A percentile compares a stretch with the other conserved stretches of the same genome.
Conservation (phyloP, 441 rosid genomes). For the Pelargonium citronellum region DNA sequence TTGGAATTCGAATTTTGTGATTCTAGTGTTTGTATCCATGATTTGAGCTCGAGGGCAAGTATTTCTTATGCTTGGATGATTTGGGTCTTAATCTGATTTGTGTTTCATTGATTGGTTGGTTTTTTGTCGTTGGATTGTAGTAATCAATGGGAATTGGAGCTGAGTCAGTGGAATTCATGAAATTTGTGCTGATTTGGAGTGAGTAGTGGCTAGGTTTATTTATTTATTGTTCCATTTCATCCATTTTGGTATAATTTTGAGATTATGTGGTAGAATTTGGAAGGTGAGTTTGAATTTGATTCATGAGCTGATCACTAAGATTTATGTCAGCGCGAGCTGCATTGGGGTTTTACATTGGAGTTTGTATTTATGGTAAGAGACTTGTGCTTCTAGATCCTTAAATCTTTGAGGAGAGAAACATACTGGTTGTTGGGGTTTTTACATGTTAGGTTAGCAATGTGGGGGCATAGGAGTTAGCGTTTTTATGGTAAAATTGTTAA, state of each 20-base stretch:
- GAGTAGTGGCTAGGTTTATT: background rate
- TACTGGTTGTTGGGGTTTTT: background rate
- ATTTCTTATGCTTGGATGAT: background rate
- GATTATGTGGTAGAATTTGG: conserved; percentile 5
- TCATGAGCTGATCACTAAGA: background rate
- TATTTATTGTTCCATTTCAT: background rate
- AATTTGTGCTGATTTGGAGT: background rate
- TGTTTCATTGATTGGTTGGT: conserved; percentile 3
- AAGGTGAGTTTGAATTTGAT: background rate
- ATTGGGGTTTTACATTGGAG: too few relatives aligned
- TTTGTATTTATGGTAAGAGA: background rate
- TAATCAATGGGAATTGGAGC: background rate
- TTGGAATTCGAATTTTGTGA: background rate
- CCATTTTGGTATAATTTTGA: background rate
- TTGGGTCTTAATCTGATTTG: background rate
- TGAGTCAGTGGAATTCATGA: background rate
- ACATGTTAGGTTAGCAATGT: background rate
- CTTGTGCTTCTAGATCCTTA: background rate
- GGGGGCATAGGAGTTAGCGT: background rate
- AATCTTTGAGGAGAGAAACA: background rate
- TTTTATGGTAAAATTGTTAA: too few relatives aligned
- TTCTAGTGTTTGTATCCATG: background rate
- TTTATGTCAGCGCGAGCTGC: background rate
- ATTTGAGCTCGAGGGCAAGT: conserved; percentile 3
- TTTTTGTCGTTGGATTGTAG: background rate